Evolutionary conservation across 2,329 filamentous ascomycete genomes (phyloP), one percentile per base, ranked within the genome.

Genomic region (Botrytis pseudocinerea): DNA sequence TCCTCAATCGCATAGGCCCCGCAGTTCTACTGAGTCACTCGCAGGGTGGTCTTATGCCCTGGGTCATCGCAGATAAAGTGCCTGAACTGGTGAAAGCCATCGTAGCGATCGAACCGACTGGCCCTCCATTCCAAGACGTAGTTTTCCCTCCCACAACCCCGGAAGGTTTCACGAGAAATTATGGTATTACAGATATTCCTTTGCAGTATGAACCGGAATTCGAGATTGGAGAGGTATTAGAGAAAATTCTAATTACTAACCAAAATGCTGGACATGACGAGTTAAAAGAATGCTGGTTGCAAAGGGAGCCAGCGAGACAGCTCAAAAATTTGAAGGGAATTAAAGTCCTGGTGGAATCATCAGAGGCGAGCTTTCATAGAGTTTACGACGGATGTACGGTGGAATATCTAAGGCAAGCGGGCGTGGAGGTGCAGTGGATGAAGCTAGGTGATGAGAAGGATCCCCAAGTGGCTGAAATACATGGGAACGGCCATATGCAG

Each of bases 101-200:
- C 4, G 77, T 87, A 1, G 78, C 82, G 0, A 76, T 87, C 3
- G 86, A 87, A 77, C 85, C 85, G 3, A 81, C 80, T 0, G 85
- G 85, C 0, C 85, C 86, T 18, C 85, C 85, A 0, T 87, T 87
- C 76, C 80, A 76, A 40, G 83, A 86, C 22, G 78, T 82, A 44
- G 6, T 51, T 28, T 64, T 70, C 25, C 32, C 69, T 12, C 28
- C 57, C 0, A 70, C 32, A 6, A 70, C 28, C 1, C 32, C 57
- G 12, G 69, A 32, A 7, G 82, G 85, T 51, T 81, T 79, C n/a
- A 77, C 76, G 0, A 71, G 76, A 25, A 76, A 81, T 0, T 89
- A 82, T 77, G 87, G 86, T 1, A 75, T 88, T 9, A 83, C 85
- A 9, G 82, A 85, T 62, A 82, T 85, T n/a, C 83, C 85, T 0